Conservation (phyloP, 2,329 filamentous ascomycete genomes). For the Fusarium luffae region DNA sequence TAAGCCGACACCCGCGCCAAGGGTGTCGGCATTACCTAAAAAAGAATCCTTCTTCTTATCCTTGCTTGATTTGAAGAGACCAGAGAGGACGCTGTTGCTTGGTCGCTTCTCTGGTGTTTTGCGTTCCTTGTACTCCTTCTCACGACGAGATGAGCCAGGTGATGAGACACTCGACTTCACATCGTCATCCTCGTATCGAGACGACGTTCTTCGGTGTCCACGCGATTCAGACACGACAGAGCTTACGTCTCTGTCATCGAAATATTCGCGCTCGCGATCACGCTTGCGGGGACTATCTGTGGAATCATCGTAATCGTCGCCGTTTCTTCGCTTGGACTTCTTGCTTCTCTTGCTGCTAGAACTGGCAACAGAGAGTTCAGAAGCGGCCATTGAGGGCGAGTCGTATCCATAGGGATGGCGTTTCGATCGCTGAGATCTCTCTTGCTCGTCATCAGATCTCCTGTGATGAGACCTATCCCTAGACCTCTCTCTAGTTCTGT, state of each 20-base stretch:
- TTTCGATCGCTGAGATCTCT: slow-evolving; percentile 53
- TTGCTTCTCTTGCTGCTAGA: slow-evolving; percentile 55
- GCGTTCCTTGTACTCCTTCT: slow-evolving; percentile 45
- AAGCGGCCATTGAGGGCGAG: slow-evolving; percentile 49
- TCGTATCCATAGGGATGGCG: slow-evolving; percentile 48
- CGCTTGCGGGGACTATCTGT: slow-evolving; percentile 54
- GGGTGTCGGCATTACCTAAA: slow-evolving; percentile 78
- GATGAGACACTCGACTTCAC: slow-evolving; percentile 57
- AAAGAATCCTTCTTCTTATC: slow-evolving; percentile 66
- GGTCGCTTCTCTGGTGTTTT: slow-evolving; percentile 54
- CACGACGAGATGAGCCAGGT: slow-evolving; percentile 50
- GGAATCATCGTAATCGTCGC: slow-evolving; percentile 49
- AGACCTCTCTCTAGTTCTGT: slow-evolving; percentile 23
- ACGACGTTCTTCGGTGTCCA: slow-evolving; percentile 44
- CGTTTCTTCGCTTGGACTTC: slow-evolving; percentile 54
- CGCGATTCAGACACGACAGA: slow-evolving; percentile 62
- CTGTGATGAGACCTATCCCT: slow-evolving; percentile 30
- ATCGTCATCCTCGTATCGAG: slow-evolving; percentile 59
- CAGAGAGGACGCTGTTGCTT: slow-evolving; percentile 60
- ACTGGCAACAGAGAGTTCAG: slow-evolving; percentile 53
- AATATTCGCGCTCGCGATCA: slow-evolving; percentile 51
- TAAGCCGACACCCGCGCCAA: slow-evolving; percentile 76
- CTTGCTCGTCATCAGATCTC: slow-evolving; percentile 48
- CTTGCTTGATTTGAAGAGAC: slow-evolving; percentile 59
- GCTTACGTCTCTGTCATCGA: slow-evolving; percentile 59